Evolutionary conservation across 2,329 filamentous ascomycete genomes (phyloP).

Genomic region (Penicillium oxalicum): DNA sequence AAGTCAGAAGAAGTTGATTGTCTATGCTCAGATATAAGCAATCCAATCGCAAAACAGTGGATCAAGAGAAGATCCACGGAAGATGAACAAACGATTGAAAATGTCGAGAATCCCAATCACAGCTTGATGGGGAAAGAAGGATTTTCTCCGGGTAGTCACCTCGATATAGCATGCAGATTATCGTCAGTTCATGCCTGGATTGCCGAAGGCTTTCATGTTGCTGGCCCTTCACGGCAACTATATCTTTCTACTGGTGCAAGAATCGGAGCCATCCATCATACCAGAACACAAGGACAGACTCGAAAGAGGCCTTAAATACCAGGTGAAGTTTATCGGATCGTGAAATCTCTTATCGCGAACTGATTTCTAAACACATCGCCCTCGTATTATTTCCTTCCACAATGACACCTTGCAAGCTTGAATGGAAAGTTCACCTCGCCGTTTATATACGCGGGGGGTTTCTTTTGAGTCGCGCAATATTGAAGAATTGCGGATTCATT

Average conservation of each 20-base stretch:
- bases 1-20: too few relatives aligned
- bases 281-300: slow-evolving; percentile 7
- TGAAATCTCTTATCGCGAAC: neutral
- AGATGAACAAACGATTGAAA: slow-evolving; percentile 3
- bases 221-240: slow-evolving; percentile 12
- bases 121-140: slow-evolving; percentile 12
- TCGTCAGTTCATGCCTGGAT: slow-evolving; percentile 9
- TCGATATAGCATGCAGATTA: slow-evolving; percentile 1
- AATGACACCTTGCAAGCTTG: slow-evolving; percentile 4
- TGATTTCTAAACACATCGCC: slow-evolving; percentile 8
- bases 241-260: slow-evolving; percentile 14
- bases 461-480: too few relatives aligned
- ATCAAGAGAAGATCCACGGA: slow-evolving; percentile 11
- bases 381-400: slow-evolving; percentile 13
- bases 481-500: too few relatives aligned
- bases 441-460: too few relatives aligned
- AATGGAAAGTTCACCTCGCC: too few relatives aligned
- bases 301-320: slow-evolving; percentile 3
- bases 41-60: slow-evolving; percentile 9
- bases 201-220: slow-evolving; percentile 10
- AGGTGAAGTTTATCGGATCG: slow-evolving; percentile 2
- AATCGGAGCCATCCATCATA: slow-evolving; percentile 13
- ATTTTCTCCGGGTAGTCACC: slow-evolving; percentile 7
- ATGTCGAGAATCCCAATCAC: slow-evolving; percentile 9
- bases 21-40: neutral